Evolutionary conservation across 1,139 yeast species (phyloP).

Genomic region (Suhomyces wounanorum): DNA sequence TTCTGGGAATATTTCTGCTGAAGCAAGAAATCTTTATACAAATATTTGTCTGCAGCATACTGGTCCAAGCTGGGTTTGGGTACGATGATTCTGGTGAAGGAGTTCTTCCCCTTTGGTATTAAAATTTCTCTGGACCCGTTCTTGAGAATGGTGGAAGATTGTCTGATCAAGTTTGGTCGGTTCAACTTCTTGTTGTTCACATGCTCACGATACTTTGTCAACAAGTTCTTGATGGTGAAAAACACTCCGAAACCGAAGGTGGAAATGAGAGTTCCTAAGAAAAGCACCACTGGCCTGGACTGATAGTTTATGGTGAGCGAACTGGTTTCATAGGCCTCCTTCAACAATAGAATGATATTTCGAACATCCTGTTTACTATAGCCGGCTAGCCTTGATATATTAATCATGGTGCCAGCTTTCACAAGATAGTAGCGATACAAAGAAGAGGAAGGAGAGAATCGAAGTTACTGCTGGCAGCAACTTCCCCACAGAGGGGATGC

Average conservation of each 20-base stretch:
- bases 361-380: slow-evolving; percentile 38
- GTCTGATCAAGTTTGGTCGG: slow-evolving; percentile 46
- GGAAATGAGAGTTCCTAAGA: slow-evolving; percentile 43
- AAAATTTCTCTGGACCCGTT: slow-evolving; percentile 58
- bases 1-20: slow-evolving; percentile 39
- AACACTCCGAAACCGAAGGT: slow-evolving; percentile 48
- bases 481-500: slow-evolving; percentile 4
- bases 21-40: slow-evolving; percentile 54
- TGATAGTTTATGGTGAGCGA: slow-evolving; percentile 45
- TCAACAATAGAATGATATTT: slow-evolving; percentile 37
- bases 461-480: background rate
- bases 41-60: slow-evolving; percentile 69
- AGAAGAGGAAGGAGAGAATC: background rate
- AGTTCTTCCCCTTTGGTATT: slow-evolving; percentile 52
- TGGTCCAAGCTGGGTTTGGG: slow-evolving; percentile 60
- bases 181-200: slow-evolving; percentile 27
- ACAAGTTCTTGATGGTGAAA: slow-evolving; percentile 34
- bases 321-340: slow-evolving; percentile 43
- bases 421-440: background rate
- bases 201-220: slow-evolving; percentile 37
- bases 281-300: slow-evolving; percentile 48
- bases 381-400: slow-evolving; percentile 37
- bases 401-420: slow-evolving; percentile 28
- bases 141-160: slow-evolving; percentile 45
- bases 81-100: slow-evolving; percentile 50